Evolutionary conservation across 352 stramenopile species (phyloP), one percentile per base, ranked within the genome.

Genomic region (Pythium utonaiense): DNA sequence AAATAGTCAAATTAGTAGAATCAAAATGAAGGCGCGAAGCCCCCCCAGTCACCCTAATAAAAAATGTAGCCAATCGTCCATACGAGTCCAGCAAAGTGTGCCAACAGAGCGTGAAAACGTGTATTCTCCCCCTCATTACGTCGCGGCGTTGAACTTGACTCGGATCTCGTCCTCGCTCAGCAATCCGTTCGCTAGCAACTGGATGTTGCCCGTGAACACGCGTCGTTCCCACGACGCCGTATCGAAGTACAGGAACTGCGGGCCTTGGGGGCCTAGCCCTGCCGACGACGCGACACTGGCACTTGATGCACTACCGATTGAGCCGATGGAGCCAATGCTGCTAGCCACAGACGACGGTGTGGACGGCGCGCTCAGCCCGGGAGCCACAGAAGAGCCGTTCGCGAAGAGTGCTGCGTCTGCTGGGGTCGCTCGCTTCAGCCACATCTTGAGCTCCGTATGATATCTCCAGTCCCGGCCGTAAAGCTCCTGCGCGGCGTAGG

Each of bases 381-480:
- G 69, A 41, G 61, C 54, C 31, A 64, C 69, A 33, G 75, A 68
- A 45, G 60, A 77, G 19, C 63, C 48, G 56, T 64, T 74, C 36
- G 64, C 57, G 31, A 92, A 66, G 51, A 89, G 69, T 57, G 83
- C 80, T 25, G 75, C 65, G 64, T 93, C 80, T 22, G 83, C 70
- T 3, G 77, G 55, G 47, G 83, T 80, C 21, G 81, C 79, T 13
- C 83, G 79, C 74, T 98, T 98, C 60, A 98, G 95, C 97, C 97
- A 99, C 31, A 98, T 86, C 77, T 98, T 98, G 44, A 98, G 78
- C 53, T 99, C 96, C 13, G 73, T 80, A 67, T 99, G 96, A 78
- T 98, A 99, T 60, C 91, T 89, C 97, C 97, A 99, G 63, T 99
- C 96, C 53, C 97, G 90, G 50, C 78, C 91, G 60, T 96, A 91